Evolutionary conservation across 2,329 filamentous ascomycete species (phyloP).

Genomic region (Macrophomina phaseolina): DNA sequence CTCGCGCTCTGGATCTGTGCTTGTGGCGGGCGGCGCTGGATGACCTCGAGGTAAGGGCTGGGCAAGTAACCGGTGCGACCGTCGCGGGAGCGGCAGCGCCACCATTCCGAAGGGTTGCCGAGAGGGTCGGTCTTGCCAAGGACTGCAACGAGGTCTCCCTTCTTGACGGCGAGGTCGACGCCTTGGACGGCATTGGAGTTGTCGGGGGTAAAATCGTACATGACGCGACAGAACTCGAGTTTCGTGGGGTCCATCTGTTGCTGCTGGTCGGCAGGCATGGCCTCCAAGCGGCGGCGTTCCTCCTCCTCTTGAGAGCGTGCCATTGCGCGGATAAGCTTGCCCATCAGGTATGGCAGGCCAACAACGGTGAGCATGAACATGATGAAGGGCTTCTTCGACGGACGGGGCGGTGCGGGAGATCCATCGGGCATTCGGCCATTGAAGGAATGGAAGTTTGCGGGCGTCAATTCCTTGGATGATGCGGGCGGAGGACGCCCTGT

Average conservation of each 20-base stretch:
- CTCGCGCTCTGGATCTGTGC: conserved; percentile 52
- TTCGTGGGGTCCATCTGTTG: conserved; percentile 78
- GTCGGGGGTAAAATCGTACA: conserved; percentile 93
- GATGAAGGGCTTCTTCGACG: conserved; percentile 92
- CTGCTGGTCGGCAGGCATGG: conserved; percentile 53
- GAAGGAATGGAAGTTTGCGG: conserved; percentile 88
- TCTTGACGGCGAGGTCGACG: conserved; percentile 89
- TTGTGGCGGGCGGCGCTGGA: conserved; percentile 62
- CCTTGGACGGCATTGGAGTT: conserved; percentile 61
- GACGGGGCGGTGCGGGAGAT: conserved; percentile 69
- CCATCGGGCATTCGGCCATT: conserved; percentile 75
- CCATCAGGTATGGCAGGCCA: conserved; percentile 94
- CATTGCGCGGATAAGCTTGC: conserved; percentile 87
- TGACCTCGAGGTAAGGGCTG: conserved; percentile 82
- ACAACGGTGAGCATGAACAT: conserved; percentile 96
- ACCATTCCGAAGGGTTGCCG: conserved; percentile 94
- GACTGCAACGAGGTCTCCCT: conserved; percentile 94
- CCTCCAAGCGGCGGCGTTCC: conserved; percentile 65
- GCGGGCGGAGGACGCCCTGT: conserved; percentile 90
- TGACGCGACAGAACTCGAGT: conserved; percentile 92
- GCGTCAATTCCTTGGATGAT: conserved; percentile 84
- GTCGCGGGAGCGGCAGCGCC: conserved; percentile 89
- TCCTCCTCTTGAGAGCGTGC: conserved; percentile 86
- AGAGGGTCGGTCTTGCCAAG: conserved; percentile 90
- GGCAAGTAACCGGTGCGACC: conserved; percentile 92